Evolutionary conservation across 148 eudicot genomes (phyloP), one percentile per base, ranked within the genome.

Genomic region (Fallopia convolvulus): DNA sequence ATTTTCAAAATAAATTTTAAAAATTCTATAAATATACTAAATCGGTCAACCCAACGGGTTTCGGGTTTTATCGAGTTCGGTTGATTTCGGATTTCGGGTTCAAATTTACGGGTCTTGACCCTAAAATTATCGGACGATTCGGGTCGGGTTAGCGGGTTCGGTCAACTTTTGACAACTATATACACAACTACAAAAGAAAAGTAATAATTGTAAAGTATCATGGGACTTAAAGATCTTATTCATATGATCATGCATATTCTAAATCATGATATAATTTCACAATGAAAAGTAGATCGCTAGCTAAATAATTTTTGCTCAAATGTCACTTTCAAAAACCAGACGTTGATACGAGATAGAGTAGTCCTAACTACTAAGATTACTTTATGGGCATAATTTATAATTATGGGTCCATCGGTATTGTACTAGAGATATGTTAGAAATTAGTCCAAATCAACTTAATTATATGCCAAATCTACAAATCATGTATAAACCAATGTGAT

Each of bases 271-370:
- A 65, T 68, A 68, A 20, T 68, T 68, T 36, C 21, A 18, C 72
- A 68, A 68, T 36, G 46, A 68, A 68, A 68, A 70, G 50, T 76
- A 71, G 75, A 47, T 58, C 7, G 9, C 20, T 15, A 36, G 9
- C 20, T 15, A 36, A 68, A 33, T 39, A 68, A 36, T 36, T 39
- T 58, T 77, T 70, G 80, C 56, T 80, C 42, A 75, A 48, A 80
- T 70, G 81, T 80, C 83, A 80, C 80, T 10, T 74, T 83, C 85
- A 83, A 70, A 70, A 44, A 68, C 72, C 72, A 15, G 46, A 68
- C 46, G 72, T 53, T 74, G 81, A 78, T 75, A 58, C 41, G 49
- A 21, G 49, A 50, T 53, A 42, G 47, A 30, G 46, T 74, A 70
- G 7, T 32, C 46, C 36, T 36, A 70, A 72, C 76, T 70, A 72